Evolutionary conservation across 2,329 filamentous ascomycete species (phyloP).

Genomic region (Cercospora sp.): DNA sequence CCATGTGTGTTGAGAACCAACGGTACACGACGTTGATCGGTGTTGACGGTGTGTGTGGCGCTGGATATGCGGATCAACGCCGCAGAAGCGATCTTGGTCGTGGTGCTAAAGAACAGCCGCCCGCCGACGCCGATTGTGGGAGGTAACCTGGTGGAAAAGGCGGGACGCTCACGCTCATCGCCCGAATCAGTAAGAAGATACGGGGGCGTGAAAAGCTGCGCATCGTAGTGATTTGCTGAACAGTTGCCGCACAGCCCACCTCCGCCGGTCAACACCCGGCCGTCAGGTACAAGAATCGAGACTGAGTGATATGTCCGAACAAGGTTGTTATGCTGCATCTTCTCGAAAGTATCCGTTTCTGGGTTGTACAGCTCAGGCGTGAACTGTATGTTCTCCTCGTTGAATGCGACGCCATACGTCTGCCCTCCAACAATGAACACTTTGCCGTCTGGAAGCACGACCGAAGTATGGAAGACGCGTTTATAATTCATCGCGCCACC

Average conservation of each 20-base stretch:
- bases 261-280: slow-evolving; percentile 52
- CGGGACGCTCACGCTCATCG: neutral
- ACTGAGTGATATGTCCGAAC: slow-evolving; percentile 54
- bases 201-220: slow-evolving; percentile 56
- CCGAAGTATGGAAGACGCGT: slow-evolving; percentile 32
- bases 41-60: slow-evolving; percentile 58
- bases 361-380: slow-evolving; percentile 27
- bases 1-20: slow-evolving; percentile 31
- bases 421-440: slow-evolving; percentile 39
- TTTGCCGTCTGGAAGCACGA: slow-evolving; percentile 38
- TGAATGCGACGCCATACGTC: slow-evolving; percentile 22
- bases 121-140: slow-evolving; percentile 3
- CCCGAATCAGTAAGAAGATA: slow-evolving; percentile 46
- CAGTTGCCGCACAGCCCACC: slow-evolving; percentile 51
- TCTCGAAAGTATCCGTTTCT: slow-evolving; percentile 20
- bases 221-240: slow-evolving; percentile 53
- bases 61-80: slow-evolving; percentile 51
- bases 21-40: slow-evolving; percentile 58
- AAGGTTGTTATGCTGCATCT: slow-evolving; percentile 33
- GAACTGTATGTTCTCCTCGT: slow-evolving; percentile 25
- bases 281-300: slow-evolving; percentile 53
- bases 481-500: slow-evolving; percentile 32
- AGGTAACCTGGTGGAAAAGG: neutral
- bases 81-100: slow-evolving; percentile 37
- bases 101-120: neutral